Base-by-base conservation (phyloP, 2,329 filamentous ascomycete species). In the Fragosphaeria purpurea region DNA sequence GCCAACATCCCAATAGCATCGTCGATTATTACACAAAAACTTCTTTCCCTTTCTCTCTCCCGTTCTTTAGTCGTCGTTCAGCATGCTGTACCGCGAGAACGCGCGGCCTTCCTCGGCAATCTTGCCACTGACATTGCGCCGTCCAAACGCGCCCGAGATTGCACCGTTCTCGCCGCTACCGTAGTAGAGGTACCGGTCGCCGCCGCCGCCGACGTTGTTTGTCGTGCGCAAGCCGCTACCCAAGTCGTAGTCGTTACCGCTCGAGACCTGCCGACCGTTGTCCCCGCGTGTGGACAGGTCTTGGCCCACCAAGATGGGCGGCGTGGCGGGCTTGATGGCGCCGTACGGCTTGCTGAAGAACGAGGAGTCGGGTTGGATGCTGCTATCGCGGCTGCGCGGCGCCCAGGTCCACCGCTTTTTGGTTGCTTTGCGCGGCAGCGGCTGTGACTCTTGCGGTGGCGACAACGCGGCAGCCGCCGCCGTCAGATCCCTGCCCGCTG, bases 71-170 rank as follows among this genome's bases (percentile, higher is more conserved):
- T 55, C 50, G n/a, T 55, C 50, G 32, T 55, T 52, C 41, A 56
- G n/a, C n/a, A 51, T 50, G 34, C 56, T 56, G 45, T 56, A 61
- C 45, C 56, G 56, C n/a, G 55, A 57, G 41, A 54, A 58, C 59
- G 50, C 50, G 50, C 43, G 68, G 2, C 85, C 85, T 62, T 90
- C 86, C 63, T 89, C 85, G 0, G 76, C 84, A 50, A 82, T 66
- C 70, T 85, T 87, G 1, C 85, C 86, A 61, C 84, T 88, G 3
- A 87, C 83, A 54, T 84, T 80, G 44, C 83, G 69, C 44, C 76
- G 69, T 13, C 66, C 68, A 48, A 69, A 69, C 1, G 60, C 60
- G 32, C 51, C 51, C 32, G 40, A 22, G 38, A 4, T 5, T 13
- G 39, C 33, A 5, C n/a, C 42, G 47, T 44, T 44, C n/a, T 50